Conservation (phyloP, 179 eudicot species). For the Beta lomatogona region DNA sequence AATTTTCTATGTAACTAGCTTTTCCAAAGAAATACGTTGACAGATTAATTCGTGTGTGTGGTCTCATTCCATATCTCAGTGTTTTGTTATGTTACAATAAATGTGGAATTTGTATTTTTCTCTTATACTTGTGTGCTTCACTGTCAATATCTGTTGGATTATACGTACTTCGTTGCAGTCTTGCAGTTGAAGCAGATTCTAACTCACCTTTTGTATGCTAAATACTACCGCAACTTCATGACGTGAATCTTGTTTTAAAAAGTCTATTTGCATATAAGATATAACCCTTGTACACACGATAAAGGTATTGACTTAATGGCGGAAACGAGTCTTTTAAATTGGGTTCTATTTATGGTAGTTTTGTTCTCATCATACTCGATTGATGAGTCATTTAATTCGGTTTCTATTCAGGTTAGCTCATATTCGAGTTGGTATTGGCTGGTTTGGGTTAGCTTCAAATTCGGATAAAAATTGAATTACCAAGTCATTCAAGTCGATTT, state of each 20-base stretch:
- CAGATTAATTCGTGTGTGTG: slow-evolving; percentile 21
- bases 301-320: too few relatives aligned
- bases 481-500: too few relatives aligned
- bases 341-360: too few relatives aligned
- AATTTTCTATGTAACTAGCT: background rate
- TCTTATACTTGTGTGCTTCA: slow-evolving; percentile 6
- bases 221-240: background rate
- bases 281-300: too few relatives aligned
- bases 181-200: slow-evolving; percentile 1
- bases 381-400: too few relatives aligned
- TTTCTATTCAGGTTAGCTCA: too few relatives aligned
- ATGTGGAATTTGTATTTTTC: slow-evolving; percentile 15
- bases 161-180: slow-evolving; percentile 6
- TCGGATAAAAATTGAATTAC: too few relatives aligned
- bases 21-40: background rate
- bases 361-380: too few relatives aligned
- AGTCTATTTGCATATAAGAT: background rate
- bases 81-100: slow-evolving; percentile 24
- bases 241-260: background rate
- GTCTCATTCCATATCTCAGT: slow-evolving; percentile 28
- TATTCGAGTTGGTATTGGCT: too few relatives aligned
- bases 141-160: slow-evolving; percentile 27
- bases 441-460: too few relatives aligned
- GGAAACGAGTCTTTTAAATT: too few relatives aligned
- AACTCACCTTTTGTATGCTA: slow-evolving; percentile 19